Percentiles rank a stretch among this genome's conserved stretches.
Conservation (phyloP, 176 grass and related monocot species). For the Eleusine coracana region DNA sequence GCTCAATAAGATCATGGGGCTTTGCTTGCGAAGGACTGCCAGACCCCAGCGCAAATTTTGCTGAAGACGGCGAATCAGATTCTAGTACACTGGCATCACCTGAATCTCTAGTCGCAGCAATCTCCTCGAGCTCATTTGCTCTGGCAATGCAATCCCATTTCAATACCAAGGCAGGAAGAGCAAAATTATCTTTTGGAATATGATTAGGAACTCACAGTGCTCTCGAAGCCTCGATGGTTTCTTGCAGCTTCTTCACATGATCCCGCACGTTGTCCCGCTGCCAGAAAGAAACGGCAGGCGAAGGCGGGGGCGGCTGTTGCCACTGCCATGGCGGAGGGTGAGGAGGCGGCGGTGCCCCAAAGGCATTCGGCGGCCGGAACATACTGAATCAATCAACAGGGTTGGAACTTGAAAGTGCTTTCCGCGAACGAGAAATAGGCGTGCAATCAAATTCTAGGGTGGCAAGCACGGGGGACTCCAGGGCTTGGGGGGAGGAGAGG, state of each 20-base stretch:
- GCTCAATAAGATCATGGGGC: conserved; percentile 30
- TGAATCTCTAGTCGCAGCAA: conserved; percentile 37
- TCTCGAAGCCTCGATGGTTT: conserved; percentile 57
- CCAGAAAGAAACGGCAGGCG: conserved; percentile 50
- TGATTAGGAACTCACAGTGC: conserved; percentile 51
- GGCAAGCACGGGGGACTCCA: background rate
- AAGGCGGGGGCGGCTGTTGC: conserved; percentile 30
- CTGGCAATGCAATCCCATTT: conserved; percentile 34
- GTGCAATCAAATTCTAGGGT: background rate
- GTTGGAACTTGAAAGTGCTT: background rate
- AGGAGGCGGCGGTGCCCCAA: background rate
- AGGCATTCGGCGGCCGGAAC: conserved; percentile 37
- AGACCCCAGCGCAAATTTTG: background rate
- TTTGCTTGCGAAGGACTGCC: conserved; percentile 10
- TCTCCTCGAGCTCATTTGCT: conserved; percentile 69
- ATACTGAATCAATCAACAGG: conserved; percentile 8
- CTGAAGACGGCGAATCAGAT: conserved; percentile 21
- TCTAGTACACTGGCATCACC: conserved; percentile 16
- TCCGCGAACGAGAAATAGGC: background rate
- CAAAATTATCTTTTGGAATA: background rate
- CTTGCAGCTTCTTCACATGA: conserved; percentile 65
- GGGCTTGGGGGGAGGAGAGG: too few relatives aligned
- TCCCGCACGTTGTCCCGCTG: conserved; percentile 60
- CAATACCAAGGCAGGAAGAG: background rate
- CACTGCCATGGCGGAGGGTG: conserved; percentile 31